phyloP scores from a whole-genome alignment of 305 asterid species.

The Fraxinus angustifolia region DNA sequence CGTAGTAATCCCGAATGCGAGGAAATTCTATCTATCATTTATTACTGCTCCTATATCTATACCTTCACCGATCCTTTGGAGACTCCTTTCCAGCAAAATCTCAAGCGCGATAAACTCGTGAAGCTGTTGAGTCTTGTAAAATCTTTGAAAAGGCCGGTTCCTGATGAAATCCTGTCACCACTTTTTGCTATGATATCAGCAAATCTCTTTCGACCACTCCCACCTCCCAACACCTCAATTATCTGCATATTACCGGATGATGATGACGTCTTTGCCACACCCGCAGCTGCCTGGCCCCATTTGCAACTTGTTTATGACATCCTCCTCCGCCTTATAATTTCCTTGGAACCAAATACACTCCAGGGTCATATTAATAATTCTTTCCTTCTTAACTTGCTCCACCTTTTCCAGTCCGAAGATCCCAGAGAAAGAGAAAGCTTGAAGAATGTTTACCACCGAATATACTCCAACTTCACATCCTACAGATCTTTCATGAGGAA shows the following conservation, averaged over 20 bases:
- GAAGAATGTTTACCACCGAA: conserved; percentile 58
- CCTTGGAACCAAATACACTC: conserved; percentile 34
- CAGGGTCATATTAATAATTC: conserved; percentile 33
- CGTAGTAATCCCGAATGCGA: conserved; percentile 31
- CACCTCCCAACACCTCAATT: conserved; percentile 37
- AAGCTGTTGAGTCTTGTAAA: conserved; percentile 46
- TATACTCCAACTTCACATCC: conserved; percentile 53
- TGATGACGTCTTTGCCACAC: conserved; percentile 45
- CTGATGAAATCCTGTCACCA: conserved; percentile 36
- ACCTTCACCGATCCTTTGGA: conserved; percentile 57
- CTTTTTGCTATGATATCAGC: conserved; percentile 53
- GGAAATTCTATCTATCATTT: conserved; percentile 43
- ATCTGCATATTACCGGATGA: conserved; percentile 50
- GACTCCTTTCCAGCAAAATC: conserved; percentile 51
- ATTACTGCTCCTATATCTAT: conserved; percentile 47
- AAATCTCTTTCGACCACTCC: conserved; percentile 67
- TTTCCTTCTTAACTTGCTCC: conserved; percentile 53
- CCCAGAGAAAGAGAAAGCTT: conserved; percentile 62
- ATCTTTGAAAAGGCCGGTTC: conserved; percentile 30
- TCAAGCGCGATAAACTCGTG: conserved; percentile 56
- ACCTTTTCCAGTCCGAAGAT: conserved; percentile 64
- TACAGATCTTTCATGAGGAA: conserved; percentile 70
- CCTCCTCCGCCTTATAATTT: conserved; percentile 42
- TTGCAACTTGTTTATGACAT: conserved; percentile 63
- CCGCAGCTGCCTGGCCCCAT: conserved; percentile 62